Base-by-base conservation (phyloP, 2,329 filamentous ascomycete genomes). In the Trichoderma asperellum region DNA sequence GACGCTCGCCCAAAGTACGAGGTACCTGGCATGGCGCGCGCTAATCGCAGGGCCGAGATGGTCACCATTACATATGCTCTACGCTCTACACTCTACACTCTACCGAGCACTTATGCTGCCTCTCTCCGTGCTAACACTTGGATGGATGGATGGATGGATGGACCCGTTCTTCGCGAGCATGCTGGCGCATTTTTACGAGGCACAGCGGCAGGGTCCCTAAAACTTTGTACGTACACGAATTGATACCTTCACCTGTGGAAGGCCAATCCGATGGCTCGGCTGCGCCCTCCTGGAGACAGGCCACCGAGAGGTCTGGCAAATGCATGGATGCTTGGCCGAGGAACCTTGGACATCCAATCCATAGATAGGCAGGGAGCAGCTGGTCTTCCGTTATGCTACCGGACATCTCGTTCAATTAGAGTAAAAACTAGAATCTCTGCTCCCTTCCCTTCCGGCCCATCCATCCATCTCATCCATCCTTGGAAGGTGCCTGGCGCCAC, bases 401-500 rank as follows among this genome's bases (percentile, higher is more conserved):
- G 32, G 32, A 5, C 16, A 43, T 43, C 40, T 43, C 40, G 40
- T 43, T 43, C 40, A 49, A 49, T 49, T 49, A 49, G 47, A 49
- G n/a, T 49, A 21, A 49, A 21, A 49, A 24, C 21, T 49, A 49
- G 47, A 49, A 21, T 49, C 47, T 24, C n/a, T 14, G 10, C 21
- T 49, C n/a, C 47, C 47, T 49, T 24, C n/a, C 47, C 47, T 49
- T 49, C 47, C 47, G 18, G 24, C 5, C 24, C 43, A 14, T 32
- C 59, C 29, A 16, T 34, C 29, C 59, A 52, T 43, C 61, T 24
- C 35, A 52, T 56, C 34, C 60, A 40, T 24, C 24, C 24, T 24
- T 24, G 49, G 11, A 43, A 52, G n/a, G 43, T 62, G 59, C 59
- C 59, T 62, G 59, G 43, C 32, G 43, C 59, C 59, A 52, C 59